Percentiles rank a stretch among this genome's conserved stretches.
Conservation (phyloP, 2,329 filamentous ascomycete species). For the Tricladium varicosporioides region DNA sequence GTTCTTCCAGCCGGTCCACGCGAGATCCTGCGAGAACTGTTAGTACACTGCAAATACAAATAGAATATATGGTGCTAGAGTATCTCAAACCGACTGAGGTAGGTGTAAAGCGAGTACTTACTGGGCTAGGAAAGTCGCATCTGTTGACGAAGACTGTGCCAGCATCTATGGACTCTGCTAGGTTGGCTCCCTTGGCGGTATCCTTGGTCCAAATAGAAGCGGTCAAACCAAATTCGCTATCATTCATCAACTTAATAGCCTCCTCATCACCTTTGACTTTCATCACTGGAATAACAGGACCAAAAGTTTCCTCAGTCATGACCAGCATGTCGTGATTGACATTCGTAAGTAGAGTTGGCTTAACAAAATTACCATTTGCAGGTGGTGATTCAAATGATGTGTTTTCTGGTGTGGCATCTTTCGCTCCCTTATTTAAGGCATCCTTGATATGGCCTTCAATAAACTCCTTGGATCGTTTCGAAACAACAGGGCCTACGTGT, state of each 20-base stretch:
- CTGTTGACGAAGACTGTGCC: conserved; percentile 96
- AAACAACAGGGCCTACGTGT: conserved; percentile 86
- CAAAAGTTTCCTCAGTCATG: conserved; percentile 95
- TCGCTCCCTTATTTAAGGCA: conserved; percentile 79
- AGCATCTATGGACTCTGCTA: conserved; percentile 80
- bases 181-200: conserved; percentile 67
- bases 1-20: conserved; percentile 98
- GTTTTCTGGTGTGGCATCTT: conserved; percentile 80
- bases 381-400: conserved; percentile 71
- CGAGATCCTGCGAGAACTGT: conserved; percentile 63
- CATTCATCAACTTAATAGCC: conserved; percentile 85
- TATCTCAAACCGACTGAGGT: background rate
- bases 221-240: conserved; percentile 89
- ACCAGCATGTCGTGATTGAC: conserved; percentile 82
- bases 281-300: conserved; percentile 87
- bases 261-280: conserved; percentile 79
- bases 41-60: conserved; percentile 14
- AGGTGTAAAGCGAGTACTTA: conserved; percentile 44
- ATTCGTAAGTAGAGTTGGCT: conserved; percentile 76
- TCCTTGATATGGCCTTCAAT: conserved; percentile 81
- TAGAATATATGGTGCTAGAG: conserved; percentile 1
- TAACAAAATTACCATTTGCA: conserved; percentile 81
- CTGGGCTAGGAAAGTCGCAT: conserved; percentile 87
- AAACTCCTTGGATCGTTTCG: conserved; percentile 70
- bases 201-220: conserved; percentile 99